Evolutionary conservation across 2,329 filamentous ascomycete genomes (phyloP), one percentile per base, ranked within the genome.

Genomic region (Oidium heveae): DNA sequence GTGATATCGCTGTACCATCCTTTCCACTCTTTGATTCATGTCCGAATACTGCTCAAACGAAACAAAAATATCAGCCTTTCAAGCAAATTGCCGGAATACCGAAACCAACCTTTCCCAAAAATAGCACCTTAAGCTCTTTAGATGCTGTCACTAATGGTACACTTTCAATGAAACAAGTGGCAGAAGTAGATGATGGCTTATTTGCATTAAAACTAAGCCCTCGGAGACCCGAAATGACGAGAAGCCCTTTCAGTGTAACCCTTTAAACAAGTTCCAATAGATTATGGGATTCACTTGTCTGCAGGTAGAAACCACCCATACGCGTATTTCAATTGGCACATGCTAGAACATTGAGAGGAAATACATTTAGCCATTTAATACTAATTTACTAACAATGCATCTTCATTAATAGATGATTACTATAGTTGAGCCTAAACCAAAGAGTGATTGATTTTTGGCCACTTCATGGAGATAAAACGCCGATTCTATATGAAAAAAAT

Each of bases 151-250:
- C 66, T 63, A 22, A 63, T 65, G 58, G 63, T 61, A 33, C 61
- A 1, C 56, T 67, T n/a, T 59, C 65, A 18, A 58, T 63, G 52
- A 63, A 59, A 59, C 66, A 67, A 57, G 65, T 69, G 56, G 39
- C 59, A 56, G 77, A 81, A 43, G 75, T 74, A 0, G 82, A 86
- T 59, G 86, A 94, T 56, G 88, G 84, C 43, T 72, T 94, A 2
- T 95, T 95, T 64, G 87, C 86, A 0, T 74, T 94, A 54, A 86
- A 86, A 1, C 78, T 94, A 69, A 89, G 84, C 62, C 87, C 87
- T 0, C 74, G 87, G 53, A 88, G 84, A 62, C 87, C 87, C 0
- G 86, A 93, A 60, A 86, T 91, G 72, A 79, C 80, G 54, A 84
- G 80, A 61, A 88, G 84, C 63, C 87, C 86, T 0, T 95, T 94